Evolutionary conservation across 345 rosid species (phyloP).

Genomic region (Euclidium syriacum): DNA sequence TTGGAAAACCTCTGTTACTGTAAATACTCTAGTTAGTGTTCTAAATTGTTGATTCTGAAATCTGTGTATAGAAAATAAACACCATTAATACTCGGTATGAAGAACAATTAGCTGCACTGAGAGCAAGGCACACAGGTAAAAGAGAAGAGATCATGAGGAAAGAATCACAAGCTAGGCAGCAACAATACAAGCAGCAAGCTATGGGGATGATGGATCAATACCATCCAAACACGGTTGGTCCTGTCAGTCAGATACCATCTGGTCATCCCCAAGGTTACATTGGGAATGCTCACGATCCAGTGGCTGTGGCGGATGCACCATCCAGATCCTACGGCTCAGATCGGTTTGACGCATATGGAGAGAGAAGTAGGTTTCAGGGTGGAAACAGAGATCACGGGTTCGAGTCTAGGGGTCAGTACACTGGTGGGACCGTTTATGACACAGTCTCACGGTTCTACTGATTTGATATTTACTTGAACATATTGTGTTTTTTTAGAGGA

Average conservation of each 20-base stretch:
- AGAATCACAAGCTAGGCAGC: constrained; percentile 59
- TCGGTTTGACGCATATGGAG: constrained; percentile 52
- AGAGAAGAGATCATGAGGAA: constrained; percentile 69
- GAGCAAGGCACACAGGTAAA: constrained; percentile 55
- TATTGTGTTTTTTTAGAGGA: not conserved
- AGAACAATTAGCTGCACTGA: constrained; percentile 60
- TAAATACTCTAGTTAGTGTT: not conserved
- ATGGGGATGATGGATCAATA: constrained; percentile 40
- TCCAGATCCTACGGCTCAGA: constrained; percentile 44
- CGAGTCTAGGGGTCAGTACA: constrained; percentile 60
- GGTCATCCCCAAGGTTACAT: constrained; percentile 49
- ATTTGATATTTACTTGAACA: constrained; percentile 13
- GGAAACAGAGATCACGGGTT: constrained; percentile 53
- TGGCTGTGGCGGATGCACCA: constrained; percentile 43
- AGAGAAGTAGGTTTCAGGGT: constrained; percentile 46
- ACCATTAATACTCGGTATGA: constrained; percentile 58
- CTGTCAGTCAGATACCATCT: constrained; percentile 28
- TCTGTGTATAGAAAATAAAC: constrained; percentile 51
- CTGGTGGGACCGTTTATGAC: constrained; percentile 57
- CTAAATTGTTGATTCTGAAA: not conserved
- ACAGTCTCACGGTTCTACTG: constrained; percentile 52
- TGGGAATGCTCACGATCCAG: constrained; percentile 32
- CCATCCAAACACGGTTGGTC: constrained; percentile 35
- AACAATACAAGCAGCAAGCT: constrained; percentile 52
- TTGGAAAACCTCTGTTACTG: not conserved